Conservation (phyloP, 1,139 yeast genomes). For the Suhomyces bribrorum region DNA sequence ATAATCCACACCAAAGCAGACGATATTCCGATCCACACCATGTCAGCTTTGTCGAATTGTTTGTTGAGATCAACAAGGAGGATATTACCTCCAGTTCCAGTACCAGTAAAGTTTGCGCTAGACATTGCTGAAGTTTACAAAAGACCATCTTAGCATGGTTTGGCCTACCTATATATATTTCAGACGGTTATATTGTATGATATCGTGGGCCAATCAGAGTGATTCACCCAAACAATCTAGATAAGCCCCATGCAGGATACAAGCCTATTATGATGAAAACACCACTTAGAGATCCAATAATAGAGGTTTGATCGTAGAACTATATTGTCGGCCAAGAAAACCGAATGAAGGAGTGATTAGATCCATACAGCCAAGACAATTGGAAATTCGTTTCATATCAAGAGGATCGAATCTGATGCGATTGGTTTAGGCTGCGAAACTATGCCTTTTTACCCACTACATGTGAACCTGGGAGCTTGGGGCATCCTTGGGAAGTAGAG, state of each 20-base stretch:
- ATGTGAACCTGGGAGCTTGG: too few relatives aligned
- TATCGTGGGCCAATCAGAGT: slow-evolving; percentile 3
- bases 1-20: slow-evolving; percentile 85
- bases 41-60: slow-evolving; percentile 73
- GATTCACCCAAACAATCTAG: background rate
- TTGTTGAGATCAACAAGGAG: slow-evolving; percentile 69
- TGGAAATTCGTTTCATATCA: too few relatives aligned
- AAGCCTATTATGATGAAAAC: background rate
- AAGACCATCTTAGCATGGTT: background rate
- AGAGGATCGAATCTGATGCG: too few relatives aligned
- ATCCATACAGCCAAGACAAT: too few relatives aligned
- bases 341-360: too few relatives aligned
- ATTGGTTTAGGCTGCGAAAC: too few relatives aligned
- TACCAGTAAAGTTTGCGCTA: slow-evolving; percentile 40
- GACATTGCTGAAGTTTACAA: slow-evolving; percentile 8
- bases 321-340: too few relatives aligned
- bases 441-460: too few relatives aligned
- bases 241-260: slow-evolving; percentile 2
- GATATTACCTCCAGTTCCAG: slow-evolving; percentile 80
- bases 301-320: background rate
- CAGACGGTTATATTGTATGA: background rate
- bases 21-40: slow-evolving; percentile 85
- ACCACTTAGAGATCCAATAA: background rate
- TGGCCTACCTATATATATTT: slow-evolving; percentile 1
- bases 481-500: too few relatives aligned